Evolutionary conservation across 129 eudicot genomes (phyloP), one percentile per base, ranked within the genome.

Genomic region (Flaveria ramosissima): DNA sequence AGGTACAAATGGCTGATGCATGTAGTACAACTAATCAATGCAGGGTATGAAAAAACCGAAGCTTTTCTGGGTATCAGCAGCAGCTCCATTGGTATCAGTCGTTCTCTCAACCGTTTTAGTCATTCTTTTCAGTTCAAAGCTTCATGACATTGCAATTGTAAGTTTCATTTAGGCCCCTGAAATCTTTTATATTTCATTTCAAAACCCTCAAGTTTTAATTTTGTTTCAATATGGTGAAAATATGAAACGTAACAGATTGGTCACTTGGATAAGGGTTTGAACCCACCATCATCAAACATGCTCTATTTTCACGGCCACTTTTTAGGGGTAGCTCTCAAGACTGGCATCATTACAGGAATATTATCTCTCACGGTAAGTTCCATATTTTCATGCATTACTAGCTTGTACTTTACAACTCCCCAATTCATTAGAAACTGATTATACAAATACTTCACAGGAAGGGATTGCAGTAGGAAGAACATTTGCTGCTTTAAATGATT

Each of bases 391-490:
- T 27, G 3, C 26, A 52, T 3, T 20, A 62, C 69, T 30, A 30
- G 46, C 32, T 47, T 67, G 65, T 80, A 66, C 16, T 14, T 46
- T 56, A 56, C 46, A 46, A 30, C 64, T 21, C 70, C 13, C 46
- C 6, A 61, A 30, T 6, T 9, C 47, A 68, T 16, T 64, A 27
- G 57, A 57, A 21, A 30, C 78, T 53, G 42, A 67, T 27, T 0
- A 19, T n/a, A 52, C 7, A 32, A 26, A 7, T 14, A 55, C 15
- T 27, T 20, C 15, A 65, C 52, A 91, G 99, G 99, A 95, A 88
- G 99, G 99, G 43, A 95, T 95, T 72, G 97, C 97, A 9, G 99
- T 95, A 14, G 99, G 99, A 68, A 83, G 99, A 60, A 92, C 99
- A 61, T 95, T 95, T 82, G 97, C 97, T 59, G 41, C 94, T 19